Percentiles rank a stretch among this genome's conserved stretches.
These are phyloP conservation scores for Penicillium nordicum DNA, from an alignment of 2,329 filamentous ascomycete genomes.

Conservation along the genomic window DNA sequence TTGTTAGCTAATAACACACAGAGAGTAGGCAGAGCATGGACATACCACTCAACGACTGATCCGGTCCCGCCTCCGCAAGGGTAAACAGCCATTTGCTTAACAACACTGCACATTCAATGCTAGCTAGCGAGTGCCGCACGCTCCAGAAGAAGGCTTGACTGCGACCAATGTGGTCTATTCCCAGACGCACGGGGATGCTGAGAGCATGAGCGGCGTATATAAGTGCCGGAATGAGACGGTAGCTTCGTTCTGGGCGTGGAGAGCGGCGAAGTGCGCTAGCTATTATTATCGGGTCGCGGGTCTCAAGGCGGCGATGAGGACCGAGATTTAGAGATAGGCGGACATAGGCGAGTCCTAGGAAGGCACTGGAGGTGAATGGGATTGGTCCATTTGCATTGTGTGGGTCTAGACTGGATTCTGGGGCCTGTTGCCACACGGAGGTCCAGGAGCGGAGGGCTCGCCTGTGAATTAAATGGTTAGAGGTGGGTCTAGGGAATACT, in stretches of 20 bases:
- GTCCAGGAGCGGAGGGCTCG: conserved; percentile 37
- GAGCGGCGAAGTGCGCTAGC: conserved; percentile 59
- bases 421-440: conserved; percentile 36
- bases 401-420: conserved; percentile 35
- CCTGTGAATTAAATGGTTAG: conserved; percentile 12
- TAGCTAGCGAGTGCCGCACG: conserved; percentile 35
- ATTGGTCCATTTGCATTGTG: conserved; percentile 35
- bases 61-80: conserved; percentile 25
- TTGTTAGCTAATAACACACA: not conserved
- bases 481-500: not conserved
- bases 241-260: conserved; percentile 57
- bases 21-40: not conserved
- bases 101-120: conserved; percentile 40
- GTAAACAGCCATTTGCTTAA: conserved; percentile 47
- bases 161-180: conserved; percentile 36
- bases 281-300: conserved; percentile 60
- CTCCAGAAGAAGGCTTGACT: conserved; percentile 41
- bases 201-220: conserved; percentile 67
- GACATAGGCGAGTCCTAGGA: conserved; percentile 33
- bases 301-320: conserved; percentile 61
- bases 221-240: conserved; percentile 61
- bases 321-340: conserved; percentile 49
- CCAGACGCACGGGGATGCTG: conserved; percentile 50
- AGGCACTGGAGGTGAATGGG: conserved; percentile 34
- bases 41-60: conserved; percentile 29